A percentile compares a stretch with the other conserved stretches of the same genome.
Conservation (phyloP, 2,329 filamentous ascomycete species). For the Cephalotrichum gorgonifer region DNA sequence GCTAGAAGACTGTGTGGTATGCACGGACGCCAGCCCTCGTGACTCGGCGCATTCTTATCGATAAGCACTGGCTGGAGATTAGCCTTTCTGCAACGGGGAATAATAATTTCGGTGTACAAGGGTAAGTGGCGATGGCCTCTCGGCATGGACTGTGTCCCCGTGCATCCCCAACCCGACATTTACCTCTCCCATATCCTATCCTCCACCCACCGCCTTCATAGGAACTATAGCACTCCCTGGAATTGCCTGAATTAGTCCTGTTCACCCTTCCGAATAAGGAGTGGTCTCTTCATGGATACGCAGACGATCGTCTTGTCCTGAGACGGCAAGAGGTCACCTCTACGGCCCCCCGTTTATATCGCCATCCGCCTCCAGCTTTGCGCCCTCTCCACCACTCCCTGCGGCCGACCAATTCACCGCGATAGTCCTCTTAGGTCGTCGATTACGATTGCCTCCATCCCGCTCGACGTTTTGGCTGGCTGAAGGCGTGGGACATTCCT, state of each 20-base stretch:
- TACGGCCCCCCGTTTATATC: not conserved
- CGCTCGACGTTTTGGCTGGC: not conserved
- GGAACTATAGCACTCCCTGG: not conserved
- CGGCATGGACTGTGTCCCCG: not conserved
- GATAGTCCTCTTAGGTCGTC: not conserved
- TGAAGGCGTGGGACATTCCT: not conserved
- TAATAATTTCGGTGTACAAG: not conserved
- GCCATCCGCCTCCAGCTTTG: not conserved
- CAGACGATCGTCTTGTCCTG: not conserved
- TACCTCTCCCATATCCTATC: not conserved
- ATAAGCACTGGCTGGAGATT: not conserved
- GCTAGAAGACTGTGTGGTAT: too few species aligned
- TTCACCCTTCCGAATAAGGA: not conserved
- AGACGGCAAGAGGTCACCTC: not conserved
- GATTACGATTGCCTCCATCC: not conserved
- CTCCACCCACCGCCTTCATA: not conserved
- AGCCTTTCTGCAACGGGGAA: not conserved
- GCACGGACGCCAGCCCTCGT: too few species aligned
- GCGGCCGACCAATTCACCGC: not conserved
- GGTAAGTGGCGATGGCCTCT: not conserved
- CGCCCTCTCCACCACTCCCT: not conserved
- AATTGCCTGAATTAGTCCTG: not conserved
- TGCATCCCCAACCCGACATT: not conserved
- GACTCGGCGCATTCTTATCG: not conserved
- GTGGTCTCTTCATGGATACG: not conserved